Evolutionary conservation across 2,329 filamentous ascomycete genomes (phyloP), one percentile per base, ranked within the genome.

Genomic region (Leptographium lundbergii): DNA sequence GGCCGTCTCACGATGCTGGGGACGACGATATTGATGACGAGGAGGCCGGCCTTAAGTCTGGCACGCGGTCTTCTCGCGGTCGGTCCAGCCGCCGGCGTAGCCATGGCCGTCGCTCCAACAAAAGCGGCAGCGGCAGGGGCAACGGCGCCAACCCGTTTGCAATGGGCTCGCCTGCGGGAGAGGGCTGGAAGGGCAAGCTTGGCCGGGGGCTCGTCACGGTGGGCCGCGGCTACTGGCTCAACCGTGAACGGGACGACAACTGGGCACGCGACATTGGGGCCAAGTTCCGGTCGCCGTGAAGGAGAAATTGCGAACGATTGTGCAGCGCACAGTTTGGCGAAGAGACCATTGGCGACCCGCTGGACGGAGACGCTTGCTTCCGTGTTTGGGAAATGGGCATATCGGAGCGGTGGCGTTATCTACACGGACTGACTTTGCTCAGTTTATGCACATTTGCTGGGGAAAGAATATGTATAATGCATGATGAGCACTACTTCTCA

Each of bases 171-270:
- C 82, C 86, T n/a, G 85, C 89, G 59, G 89, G 90, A 13, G 79
- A 87, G 62, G 91, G 91, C 22, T 91, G 88, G 82, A 81, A 80
- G 69, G 91, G 91, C 39, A 85, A 82, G 66, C 67, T 95, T 13
- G 91, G 91, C n/a, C 80, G 91, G 57, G 68, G 81, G 36, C 88
- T 96, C 88, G 78, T 95, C 32, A 79, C 79, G 11, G 77, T 89
- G 27, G 87, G 87, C 47, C 81, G 81, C 64, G 79, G 78, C 60
- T 96, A 95, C 74, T 96, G 91, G 91, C 75, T 95, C 19, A 88
- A 87, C 61, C 82, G 65, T 14, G 57, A 61, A 82, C 58, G 73
- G 82, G 77, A 82, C 63, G 80, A 85, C 55, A 83, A 84, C 61
- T 94, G 88, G 88, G 80, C 85, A 67, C 77, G 80, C 54, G 80